These are phyloP conservation scores for Lithocarpus polystachyus DNA, from an alignment of 306 rosid species.

Conservation along the genomic window DNA sequence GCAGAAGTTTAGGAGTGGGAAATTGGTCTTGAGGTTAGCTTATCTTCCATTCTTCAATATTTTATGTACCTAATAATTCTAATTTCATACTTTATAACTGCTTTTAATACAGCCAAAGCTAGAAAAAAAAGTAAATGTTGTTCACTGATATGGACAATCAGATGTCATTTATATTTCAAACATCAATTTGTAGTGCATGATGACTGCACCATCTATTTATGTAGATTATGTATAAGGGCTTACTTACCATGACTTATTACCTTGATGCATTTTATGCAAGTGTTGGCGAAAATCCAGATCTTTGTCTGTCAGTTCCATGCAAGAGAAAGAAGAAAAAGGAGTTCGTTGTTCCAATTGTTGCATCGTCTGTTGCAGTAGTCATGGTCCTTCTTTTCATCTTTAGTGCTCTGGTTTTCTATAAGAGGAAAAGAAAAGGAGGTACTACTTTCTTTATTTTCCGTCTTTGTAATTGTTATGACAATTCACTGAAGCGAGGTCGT, in stretches of 20 bases:
- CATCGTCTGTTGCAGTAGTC: not conserved
- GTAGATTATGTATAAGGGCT: not conserved
- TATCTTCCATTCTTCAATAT: not conserved
- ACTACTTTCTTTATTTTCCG: too few species aligned
- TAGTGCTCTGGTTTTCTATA: not conserved
- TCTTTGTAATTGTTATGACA: too few species aligned
- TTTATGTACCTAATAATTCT: not conserved
- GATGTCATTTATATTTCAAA: not conserved
- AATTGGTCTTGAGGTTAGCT: not conserved
- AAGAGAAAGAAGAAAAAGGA: slow-evolving; percentile 5
- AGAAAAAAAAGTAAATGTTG: too few species aligned
- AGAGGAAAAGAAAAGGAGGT: slow-evolving; percentile 16
- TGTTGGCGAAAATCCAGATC: slow-evolving; percentile 18
- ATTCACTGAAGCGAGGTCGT: not conserved
- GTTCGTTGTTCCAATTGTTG: slow-evolving; percentile 27
- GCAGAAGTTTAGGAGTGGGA: slow-evolving; percentile 2
- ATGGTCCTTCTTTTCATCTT: slow-evolving; percentile 2
- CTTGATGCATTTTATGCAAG: slow-evolving; percentile 5
- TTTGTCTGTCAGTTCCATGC: slow-evolving; percentile 9
- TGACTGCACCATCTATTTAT: not conserved
- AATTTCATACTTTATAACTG: not conserved
- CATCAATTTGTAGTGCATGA: not conserved
- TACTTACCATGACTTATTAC: not conserved
- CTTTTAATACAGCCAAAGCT: too few species aligned
- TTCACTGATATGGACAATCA: too few species aligned